Evolutionary conservation across 176 grass and related monocot species (phyloP).

Genomic region (Alloteropsis semialata): DNA sequence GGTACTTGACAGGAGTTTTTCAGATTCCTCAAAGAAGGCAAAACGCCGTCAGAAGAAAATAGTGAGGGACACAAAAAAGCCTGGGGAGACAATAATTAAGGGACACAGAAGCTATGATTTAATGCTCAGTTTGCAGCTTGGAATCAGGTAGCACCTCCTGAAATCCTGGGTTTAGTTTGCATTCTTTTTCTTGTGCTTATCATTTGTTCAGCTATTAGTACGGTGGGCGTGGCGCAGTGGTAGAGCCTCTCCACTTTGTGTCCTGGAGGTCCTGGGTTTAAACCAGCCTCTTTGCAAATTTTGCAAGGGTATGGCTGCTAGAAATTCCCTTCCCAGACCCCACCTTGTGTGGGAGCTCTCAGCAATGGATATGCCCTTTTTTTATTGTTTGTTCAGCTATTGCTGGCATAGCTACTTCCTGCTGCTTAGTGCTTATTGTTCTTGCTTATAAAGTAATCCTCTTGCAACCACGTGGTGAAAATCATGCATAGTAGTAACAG

Average conservation of each 20-base stretch:
- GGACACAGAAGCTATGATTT: constrained; percentile 97
- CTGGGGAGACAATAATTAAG: constrained; percentile 91
- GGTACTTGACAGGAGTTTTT: constrained; percentile 62
- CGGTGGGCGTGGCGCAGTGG: not conserved
- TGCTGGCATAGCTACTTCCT: not conserved
- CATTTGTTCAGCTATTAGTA: not conserved
- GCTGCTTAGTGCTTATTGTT: not conserved
- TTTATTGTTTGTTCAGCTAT: not conserved
- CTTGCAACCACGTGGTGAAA: not conserved
- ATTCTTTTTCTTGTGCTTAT: not conserved
- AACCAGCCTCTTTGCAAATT: not conserved
- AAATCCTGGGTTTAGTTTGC: not conserved
- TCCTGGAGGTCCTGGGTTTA: not conserved
- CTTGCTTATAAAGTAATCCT: constrained; percentile 13
- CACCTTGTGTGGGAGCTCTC: not conserved
- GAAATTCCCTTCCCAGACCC: not conserved
- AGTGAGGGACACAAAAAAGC: constrained; percentile 78
- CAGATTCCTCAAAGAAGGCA: constrained; percentile 68
- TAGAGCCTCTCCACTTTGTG: not conserved
- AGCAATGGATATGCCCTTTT: not conserved
- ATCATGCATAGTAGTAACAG: not conserved
- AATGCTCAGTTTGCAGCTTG: constrained; percentile 96
- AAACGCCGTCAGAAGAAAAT: constrained; percentile 73
- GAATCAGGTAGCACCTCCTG: constrained; percentile 70
- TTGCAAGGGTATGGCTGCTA: not conserved